Percentiles rank a stretch among this genome's conserved stretches.
Conservation (phyloP, 108 stramenopile genomes). For the Skeletonema potamos region DNA sequence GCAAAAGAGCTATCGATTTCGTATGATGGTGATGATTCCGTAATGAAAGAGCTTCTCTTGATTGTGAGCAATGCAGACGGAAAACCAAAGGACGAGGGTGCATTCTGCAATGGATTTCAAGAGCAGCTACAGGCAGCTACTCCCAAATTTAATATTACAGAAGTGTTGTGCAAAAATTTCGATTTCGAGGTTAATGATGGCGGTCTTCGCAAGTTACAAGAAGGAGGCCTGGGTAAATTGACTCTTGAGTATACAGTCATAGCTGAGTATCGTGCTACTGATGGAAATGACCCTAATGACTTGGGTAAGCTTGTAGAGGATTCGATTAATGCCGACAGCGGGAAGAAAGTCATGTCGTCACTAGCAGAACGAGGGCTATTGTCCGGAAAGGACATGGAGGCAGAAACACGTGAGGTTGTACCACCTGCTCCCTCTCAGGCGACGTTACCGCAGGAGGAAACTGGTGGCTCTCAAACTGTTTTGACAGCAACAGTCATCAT, state of each 20-base stretch:
- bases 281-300: neutral
- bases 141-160: neutral
- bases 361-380: neutral
- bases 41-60: neutral
- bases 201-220: neutral
- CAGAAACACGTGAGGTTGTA: neutral
- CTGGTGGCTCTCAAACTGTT: neutral
- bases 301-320: neutral
- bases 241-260: neutral
- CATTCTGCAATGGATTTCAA: neutral
- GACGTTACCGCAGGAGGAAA: neutral
- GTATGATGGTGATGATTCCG: neutral
- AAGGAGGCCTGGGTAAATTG: neutral
- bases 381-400: neutral
- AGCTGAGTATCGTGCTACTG: neutral
- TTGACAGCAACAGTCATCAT: neutral
- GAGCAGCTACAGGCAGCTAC: neutral
- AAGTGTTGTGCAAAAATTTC: neutral
- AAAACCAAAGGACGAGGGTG: neutral
- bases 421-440: neutral
- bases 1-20: neutral
- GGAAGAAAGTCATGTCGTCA: neutral
- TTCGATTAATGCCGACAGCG: neutral
- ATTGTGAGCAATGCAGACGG: neutral
- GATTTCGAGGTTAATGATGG: neutral